Conservation (phyloP, 176 grass and related monocot genomes). For the Areca catechu region DNA sequence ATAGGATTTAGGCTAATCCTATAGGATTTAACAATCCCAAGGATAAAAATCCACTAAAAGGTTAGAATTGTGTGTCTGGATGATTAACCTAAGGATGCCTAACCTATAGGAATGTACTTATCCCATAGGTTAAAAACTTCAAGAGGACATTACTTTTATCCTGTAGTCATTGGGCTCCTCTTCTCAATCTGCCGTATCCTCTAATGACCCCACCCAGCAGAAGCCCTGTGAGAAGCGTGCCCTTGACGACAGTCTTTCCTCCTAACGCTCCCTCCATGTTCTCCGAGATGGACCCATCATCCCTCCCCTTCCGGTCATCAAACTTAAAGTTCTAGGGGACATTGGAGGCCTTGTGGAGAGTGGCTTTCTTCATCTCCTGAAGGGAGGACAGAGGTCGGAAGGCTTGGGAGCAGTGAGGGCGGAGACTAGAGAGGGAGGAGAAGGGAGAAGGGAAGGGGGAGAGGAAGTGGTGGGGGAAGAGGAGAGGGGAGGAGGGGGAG, state of each 20-base stretch:
- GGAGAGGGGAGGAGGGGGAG: slow-evolving; percentile 21
- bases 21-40: too few relatives aligned
- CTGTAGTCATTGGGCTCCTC: too few relatives aligned
- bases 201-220: slow-evolving; percentile 65
- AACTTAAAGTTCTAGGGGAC: slow-evolving; percentile 52
- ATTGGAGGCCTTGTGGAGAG: slow-evolving; percentile 72
- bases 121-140: too few relatives aligned
- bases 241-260: slow-evolving; percentile 37
- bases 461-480: slow-evolving; percentile 29
- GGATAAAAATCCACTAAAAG: too few relatives aligned
- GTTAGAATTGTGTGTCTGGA: too few relatives aligned
- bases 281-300: slow-evolving; percentile 4
- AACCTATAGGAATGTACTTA: too few relatives aligned
- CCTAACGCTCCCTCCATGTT: slow-evolving; percentile 12
- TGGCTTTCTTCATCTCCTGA: slow-evolving; percentile 61
- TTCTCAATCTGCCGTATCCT: slow-evolving; percentile 57
- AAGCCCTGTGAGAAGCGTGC: slow-evolving; percentile 70
- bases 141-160: too few relatives aligned
- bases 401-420: slow-evolving; percentile 13
- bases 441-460: slow-evolving; percentile 27
- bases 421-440: slow-evolving; percentile 22
- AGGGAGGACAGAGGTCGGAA: slow-evolving; percentile 59
- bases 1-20: too few relatives aligned
- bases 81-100: too few relatives aligned
- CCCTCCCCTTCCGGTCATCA: slow-evolving; percentile 19